Conservation (phyloP, 257 asterid genomes). For the Solanum habrochaites region DNA sequence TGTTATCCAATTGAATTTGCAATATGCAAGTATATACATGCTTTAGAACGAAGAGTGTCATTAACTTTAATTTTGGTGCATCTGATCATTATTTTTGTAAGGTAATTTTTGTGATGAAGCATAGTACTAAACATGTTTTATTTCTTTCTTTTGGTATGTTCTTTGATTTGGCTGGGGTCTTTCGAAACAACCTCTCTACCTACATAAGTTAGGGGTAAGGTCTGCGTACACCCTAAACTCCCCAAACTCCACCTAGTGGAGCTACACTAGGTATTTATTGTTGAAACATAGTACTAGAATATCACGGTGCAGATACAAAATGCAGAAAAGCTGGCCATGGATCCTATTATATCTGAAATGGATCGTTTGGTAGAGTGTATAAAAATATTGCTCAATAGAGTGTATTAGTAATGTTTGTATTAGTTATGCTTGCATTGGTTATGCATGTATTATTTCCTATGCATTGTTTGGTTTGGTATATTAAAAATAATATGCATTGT, state of each 20-base stretch:
- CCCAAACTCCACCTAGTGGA: not conserved
- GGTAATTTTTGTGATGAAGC: not conserved
- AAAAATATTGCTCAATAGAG: too few species aligned
- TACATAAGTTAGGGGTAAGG: too few species aligned
- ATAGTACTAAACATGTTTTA: not conserved
- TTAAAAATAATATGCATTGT: too few species aligned
- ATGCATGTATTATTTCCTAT: too few species aligned
- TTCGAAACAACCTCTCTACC: not conserved
- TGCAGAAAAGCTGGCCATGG: not conserved
- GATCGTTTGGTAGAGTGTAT: too few species aligned
- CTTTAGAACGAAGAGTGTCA: not conserved
- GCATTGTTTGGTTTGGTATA: too few species aligned
- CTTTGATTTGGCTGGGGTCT: not conserved
- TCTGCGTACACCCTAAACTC: not conserved
- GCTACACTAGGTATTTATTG: not conserved
- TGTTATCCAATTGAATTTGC: not conserved
- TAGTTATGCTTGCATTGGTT: too few species aligned
- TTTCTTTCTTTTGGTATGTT: not conserved
- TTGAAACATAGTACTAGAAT: not conserved
- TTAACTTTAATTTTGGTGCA: not conserved
- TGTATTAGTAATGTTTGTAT: too few species aligned
- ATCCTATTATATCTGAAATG: not conserved
- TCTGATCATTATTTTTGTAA: not conserved
- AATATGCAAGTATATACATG: not conserved
- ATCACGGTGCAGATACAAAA: not conserved